phyloP scores from a whole-genome alignment of 257 asterid species.

The Solanum tarapatanum region DNA sequence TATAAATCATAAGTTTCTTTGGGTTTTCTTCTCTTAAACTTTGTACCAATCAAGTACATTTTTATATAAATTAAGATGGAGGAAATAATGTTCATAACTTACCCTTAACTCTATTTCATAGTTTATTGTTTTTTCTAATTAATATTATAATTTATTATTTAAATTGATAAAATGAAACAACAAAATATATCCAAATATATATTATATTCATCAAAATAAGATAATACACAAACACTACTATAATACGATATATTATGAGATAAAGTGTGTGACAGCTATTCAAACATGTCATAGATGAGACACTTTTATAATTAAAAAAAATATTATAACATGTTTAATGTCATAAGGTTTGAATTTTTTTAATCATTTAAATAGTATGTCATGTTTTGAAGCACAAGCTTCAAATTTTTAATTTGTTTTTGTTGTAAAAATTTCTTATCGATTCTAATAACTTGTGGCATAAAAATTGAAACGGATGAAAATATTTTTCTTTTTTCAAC shows the following conservation, averaged over 20 bases:
- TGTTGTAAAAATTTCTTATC: neutral
- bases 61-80: neutral
- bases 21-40: neutral
- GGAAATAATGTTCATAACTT: neutral
- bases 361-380: neutral
- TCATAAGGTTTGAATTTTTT: neutral
- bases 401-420: too few species aligned
- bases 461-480: neutral
- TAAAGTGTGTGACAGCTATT: neutral
- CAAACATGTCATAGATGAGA: neutral
- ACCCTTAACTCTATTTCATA: neutral
- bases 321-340: neutral
- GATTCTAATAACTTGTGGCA: neutral
- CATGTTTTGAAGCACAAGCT: neutral
- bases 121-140: neutral
- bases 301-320: neutral
- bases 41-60: neutral
- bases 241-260: neutral
- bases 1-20: neutral
- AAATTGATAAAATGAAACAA: neutral
- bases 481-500: neutral
- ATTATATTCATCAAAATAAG: neutral
- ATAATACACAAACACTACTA: neutral
- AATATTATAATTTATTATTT: neutral
- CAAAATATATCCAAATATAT: neutral